A percentile compares a stretch with the other conserved stretches of the same genome.
Evolutionary conservation across 441 rosid species (phyloP).

Genomic region (Aleurites moluccanus): DNA sequence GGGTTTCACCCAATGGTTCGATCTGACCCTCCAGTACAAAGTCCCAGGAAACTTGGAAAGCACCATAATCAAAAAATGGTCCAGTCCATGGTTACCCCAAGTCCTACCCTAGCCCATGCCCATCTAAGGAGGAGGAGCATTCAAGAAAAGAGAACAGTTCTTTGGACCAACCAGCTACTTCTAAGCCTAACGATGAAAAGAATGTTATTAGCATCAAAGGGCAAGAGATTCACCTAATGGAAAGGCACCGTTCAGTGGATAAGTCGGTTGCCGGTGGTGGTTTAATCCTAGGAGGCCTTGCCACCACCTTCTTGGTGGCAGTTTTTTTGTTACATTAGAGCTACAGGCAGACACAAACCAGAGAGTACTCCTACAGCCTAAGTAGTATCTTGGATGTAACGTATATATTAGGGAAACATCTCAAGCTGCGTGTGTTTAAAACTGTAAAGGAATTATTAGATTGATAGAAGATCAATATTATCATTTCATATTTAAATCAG

Average conservation of each 20-base stretch:
- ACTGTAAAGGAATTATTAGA: conserved; percentile 2
- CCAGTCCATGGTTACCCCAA: conserved; percentile 17
- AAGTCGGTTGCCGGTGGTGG: conserved; percentile 58
- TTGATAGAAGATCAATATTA: background rate
- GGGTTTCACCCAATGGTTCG: conserved; percentile 13
- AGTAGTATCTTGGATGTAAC: no score
- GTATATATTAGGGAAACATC: background rate
- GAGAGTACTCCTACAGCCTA: conserved; percentile 24
- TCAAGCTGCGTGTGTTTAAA: background rate
- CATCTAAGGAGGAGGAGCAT: conserved; percentile 14
- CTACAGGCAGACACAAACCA: conserved; percentile 54
- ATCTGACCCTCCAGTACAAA: conserved; percentile 21
- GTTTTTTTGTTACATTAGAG: conserved; percentile 75
- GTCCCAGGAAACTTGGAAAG: conserved; percentile 53
- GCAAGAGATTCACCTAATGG: conserved; percentile 20
- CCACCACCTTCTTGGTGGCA: conserved; percentile 59
- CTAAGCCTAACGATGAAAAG: background rate
- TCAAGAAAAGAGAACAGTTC: conserved; percentile 1
- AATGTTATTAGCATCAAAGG: conserved; percentile 19
- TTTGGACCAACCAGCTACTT: background rate
- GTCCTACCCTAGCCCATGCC: conserved; percentile 14
- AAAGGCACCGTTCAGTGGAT: conserved; percentile 52
- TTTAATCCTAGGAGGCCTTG: conserved; percentile 73
- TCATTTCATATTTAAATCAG: background rate
- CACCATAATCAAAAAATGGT: conserved; percentile 17